Evolutionary conservation across 83 land plant genomes (phyloP).

Genomic region (Thuja plicata): DNA sequence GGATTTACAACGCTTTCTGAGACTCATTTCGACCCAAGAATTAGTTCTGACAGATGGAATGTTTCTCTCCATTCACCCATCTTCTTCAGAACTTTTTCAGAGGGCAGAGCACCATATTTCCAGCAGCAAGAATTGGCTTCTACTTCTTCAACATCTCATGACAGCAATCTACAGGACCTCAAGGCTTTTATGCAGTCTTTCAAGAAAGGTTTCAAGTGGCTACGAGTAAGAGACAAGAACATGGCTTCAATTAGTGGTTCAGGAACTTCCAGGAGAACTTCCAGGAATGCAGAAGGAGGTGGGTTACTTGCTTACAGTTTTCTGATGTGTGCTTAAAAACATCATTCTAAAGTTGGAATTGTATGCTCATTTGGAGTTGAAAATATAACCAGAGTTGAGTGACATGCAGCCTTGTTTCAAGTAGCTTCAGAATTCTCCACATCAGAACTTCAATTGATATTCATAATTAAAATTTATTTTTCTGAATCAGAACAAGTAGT

Average conservation of each 20-base stretch:
- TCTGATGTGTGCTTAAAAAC: neutral
- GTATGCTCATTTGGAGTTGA: neutral
- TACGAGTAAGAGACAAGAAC: conserved; percentile 1
- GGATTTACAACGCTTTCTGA: neutral
- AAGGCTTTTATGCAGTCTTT: conserved; percentile 7
- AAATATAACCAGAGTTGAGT: neutral
- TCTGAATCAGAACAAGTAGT: neutral
- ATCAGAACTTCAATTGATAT: neutral
- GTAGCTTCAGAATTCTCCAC: neutral
- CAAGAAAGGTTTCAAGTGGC: neutral
- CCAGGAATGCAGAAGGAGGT: neutral
- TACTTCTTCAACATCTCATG: neutral
- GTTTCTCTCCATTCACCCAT: conserved; percentile 6
- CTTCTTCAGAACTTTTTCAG: conserved; percentile 14
- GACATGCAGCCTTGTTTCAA: neutral
- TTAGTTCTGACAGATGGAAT: conserved; percentile 7
- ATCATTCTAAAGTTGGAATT: neutral
- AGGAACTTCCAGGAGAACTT: neutral
- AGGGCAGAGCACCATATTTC: neutral
- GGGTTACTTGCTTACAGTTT: neutral
- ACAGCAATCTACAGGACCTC: conserved; percentile 1
- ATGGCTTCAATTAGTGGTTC: conserved; percentile 4
- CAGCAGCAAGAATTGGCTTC: neutral
- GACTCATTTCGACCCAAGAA: neutral
- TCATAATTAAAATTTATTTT: neutral